These are phyloP conservation scores for Trichoderma sp. DNA, from an alignment of 2,329 filamentous ascomycete genomes.

Conservation along the genomic window DNA sequence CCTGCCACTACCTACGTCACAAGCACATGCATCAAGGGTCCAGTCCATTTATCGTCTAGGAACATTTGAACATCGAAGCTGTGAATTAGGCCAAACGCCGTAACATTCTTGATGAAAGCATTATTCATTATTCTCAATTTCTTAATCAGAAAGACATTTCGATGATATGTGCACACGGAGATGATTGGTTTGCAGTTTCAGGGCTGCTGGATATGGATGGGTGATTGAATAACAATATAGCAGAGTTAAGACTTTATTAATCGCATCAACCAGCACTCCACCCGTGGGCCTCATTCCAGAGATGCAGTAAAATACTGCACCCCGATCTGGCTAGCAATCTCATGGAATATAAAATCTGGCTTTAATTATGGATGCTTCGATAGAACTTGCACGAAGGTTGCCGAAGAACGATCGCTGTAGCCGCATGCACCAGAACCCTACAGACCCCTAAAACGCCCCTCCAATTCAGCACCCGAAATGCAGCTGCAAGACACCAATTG, in stretches of 20 bases:
- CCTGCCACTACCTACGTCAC: neutral
- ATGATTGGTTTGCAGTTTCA: too few species aligned
- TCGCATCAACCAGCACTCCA: neutral
- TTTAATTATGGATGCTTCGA: neutral
- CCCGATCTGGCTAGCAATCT: neutral
- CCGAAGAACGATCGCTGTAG: neutral
- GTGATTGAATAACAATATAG: neutral
- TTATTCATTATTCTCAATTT: neutral
- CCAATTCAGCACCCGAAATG: neutral
- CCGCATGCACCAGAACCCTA: neutral
- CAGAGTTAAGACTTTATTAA: neutral
- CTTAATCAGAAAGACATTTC: neutral
- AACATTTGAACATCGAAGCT: neutral
- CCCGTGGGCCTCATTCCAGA: neutral
- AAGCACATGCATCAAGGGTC: neutral
- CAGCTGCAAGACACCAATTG: neutral
- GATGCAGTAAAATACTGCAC: neutral
- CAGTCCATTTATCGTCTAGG: neutral
- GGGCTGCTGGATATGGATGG: neutral
- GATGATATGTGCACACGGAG: too few species aligned
- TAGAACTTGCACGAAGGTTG: neutral
- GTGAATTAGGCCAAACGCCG: accelerated
- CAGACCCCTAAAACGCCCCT: neutral
- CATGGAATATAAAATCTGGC: neutral
- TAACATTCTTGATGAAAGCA: neutral